Base-by-base conservation (phyloP, 352 stramenopile genomes). In the Phytophthora pini region DNA sequence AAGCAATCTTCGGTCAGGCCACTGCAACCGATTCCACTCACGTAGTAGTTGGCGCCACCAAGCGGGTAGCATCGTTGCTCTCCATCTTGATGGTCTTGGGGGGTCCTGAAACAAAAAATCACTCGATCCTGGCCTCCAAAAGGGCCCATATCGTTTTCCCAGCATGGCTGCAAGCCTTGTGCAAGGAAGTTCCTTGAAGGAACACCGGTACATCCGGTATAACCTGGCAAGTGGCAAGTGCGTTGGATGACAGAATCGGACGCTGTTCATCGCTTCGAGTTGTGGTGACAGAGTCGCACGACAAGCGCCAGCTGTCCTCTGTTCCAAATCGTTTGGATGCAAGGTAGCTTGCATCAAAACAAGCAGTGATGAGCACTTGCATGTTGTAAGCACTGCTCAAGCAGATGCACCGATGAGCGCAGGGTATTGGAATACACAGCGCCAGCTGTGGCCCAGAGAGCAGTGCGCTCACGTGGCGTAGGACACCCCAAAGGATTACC, bases 241-340 rank as follows among this genome's bases (percentile, higher is more conserved):
- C 15, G 4, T 17, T 20, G 24, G 24, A 41, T 41, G 36, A 59
- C 58, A 65, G 40, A 65, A 65, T 65, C 40, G 58, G 49, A 47
- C 48, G 39, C 29, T n/a, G 48, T 65, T 65, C 58, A 65, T 65
- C 57, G 17, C 48, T 47, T 52, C 39, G 20, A 31, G 8, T 9
- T 39, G 3, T 22, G 4, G 2, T 12, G 48, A 65, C 20, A 39
- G 40, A 9, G 34, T 48, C 46, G 46, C 26, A 36, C 56, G 45
- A 57, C 46, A 64, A 38, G 45, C 34, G 20, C 13, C 56, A 64
- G 56, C 56, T 44, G 34, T 22, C 40, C 9, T 34, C 29, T 34
- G 29, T 5, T 34, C 36, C 29, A 34, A 52, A 51, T 39, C 54
- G 5, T 44, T 10, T 15, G 38, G 26, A 36, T 29, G 17, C 15